A percentile compares a stretch with the other conserved stretches of the same genome.
phyloP scores from a whole-genome alignment of 305 asterid species.

The Lippia alba region DNA sequence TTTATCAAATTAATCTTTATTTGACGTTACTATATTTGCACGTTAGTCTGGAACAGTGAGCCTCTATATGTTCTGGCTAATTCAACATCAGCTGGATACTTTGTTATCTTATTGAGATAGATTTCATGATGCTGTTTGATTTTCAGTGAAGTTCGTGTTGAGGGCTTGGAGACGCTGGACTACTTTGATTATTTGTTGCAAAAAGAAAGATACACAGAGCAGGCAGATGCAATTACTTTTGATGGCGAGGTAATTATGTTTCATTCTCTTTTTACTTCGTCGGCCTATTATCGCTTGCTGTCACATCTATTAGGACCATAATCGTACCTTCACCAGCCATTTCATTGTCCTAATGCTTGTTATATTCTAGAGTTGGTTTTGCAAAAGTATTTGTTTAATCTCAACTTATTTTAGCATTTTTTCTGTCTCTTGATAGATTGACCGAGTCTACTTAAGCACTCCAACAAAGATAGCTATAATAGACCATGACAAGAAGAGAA shows the following conservation, averaged over 20 bases:
- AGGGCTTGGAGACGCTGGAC: constrained; percentile 76
- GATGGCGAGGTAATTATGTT: constrained; percentile 73
- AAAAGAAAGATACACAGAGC: constrained; percentile 83
- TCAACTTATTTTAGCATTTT: constrained; percentile 11
- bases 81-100: constrained; percentile 36
- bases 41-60: constrained; percentile 9
- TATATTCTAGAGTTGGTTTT: constrained; percentile 11
- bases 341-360: constrained; percentile 27
- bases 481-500: constrained; percentile 95
- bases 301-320: constrained; percentile 15
- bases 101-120: constrained; percentile 46
- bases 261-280: constrained; percentile 12
- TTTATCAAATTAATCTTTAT: constrained; percentile 11
- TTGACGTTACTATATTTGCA: not conserved
- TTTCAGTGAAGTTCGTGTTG: constrained; percentile 94
- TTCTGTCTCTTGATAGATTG: constrained; percentile 55
- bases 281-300: constrained; percentile 10
- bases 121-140: constrained; percentile 51
- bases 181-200: constrained; percentile 72
- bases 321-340: constrained; percentile 22
- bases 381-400: constrained; percentile 16
- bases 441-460: constrained; percentile 80
- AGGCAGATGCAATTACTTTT: constrained; percentile 93
- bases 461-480: constrained; percentile 86
- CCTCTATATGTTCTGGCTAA: constrained; percentile 19